Conservation (phyloP, 2,329 filamentous ascomycete genomes). For the Verticillium alfalfae region DNA sequence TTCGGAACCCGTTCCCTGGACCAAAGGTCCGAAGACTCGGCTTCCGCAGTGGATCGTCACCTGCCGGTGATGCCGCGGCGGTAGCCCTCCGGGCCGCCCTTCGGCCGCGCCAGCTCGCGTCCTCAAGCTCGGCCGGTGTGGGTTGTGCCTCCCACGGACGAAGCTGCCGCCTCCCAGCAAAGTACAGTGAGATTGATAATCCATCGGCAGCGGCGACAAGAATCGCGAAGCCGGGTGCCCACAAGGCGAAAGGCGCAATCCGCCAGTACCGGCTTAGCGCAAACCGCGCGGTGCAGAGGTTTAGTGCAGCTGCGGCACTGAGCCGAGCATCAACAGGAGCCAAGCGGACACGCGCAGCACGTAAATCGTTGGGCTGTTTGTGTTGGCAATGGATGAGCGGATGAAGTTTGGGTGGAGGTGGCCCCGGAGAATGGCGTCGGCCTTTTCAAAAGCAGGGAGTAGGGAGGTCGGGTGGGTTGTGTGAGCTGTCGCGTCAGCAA, state of each 20-base stretch:
- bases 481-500: constrained; percentile 30
- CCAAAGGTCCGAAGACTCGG: constrained; percentile 17
- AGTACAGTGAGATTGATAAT: constrained; percentile 28
- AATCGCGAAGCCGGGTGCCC: constrained; percentile 26
- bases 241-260: constrained; percentile 21
- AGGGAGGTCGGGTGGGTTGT: constrained; percentile 40
- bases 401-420: constrained; percentile 33
- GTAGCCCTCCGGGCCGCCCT: constrained; percentile 9
- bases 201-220: constrained; percentile 27
- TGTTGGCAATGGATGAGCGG: constrained; percentile 29
- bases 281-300: constrained; percentile 17
- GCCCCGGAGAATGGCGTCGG: constrained; percentile 28
- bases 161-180: constrained; percentile 23
- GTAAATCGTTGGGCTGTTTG: constrained; percentile 24
- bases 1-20: constrained; percentile 14
- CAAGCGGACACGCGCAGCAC: constrained; percentile 19
- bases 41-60: constrained; percentile 15
- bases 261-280: constrained; percentile 17
- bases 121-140: constrained; percentile 18
- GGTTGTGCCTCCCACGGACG: constrained; percentile 29
- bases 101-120: constrained; percentile 19
- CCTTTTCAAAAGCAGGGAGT: constrained; percentile 27
- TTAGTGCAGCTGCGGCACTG: constrained; percentile 22
- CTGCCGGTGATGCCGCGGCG: constrained; percentile 6
- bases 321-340: constrained; percentile 17